Conservation (phyloP, 75 land plant genomes). For the Cunninghamia lanceolata region DNA sequence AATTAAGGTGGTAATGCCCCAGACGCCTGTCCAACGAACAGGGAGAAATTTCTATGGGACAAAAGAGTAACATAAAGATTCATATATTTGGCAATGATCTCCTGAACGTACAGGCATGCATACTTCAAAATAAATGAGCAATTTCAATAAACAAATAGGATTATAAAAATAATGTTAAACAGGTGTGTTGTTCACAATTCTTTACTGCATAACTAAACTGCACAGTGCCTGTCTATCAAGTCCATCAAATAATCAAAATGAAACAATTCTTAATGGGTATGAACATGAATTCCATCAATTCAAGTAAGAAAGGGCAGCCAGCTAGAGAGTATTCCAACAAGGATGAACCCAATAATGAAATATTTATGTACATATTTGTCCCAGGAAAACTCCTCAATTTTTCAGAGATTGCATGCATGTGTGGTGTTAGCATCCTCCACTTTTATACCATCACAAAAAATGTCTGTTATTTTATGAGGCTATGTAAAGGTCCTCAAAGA, state of each 20-base stretch:
- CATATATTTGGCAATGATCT: background rate
- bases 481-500: background rate
- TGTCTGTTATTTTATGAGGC: background rate
- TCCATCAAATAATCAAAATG: background rate
- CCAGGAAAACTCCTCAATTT: background rate
- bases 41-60: background rate
- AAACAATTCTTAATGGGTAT: background rate
- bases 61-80: background rate
- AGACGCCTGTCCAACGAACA: background rate
- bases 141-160: background rate
- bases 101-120: background rate
- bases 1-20: background rate
- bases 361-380: background rate
- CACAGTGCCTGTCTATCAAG: background rate
- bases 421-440: background rate
- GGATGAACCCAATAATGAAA: background rate
- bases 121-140: background rate
- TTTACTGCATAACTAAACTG: background rate
- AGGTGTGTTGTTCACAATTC: background rate
- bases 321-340: background rate
- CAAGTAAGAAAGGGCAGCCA: background rate
- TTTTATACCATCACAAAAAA: background rate
- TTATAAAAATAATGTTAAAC: background rate
- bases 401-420: background rate
- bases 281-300: background rate